Evolutionary conservation across 805 yeast genomes (phyloP), one percentile per base, ranked within the genome.

Genomic region (Candida ovalis): DNA sequence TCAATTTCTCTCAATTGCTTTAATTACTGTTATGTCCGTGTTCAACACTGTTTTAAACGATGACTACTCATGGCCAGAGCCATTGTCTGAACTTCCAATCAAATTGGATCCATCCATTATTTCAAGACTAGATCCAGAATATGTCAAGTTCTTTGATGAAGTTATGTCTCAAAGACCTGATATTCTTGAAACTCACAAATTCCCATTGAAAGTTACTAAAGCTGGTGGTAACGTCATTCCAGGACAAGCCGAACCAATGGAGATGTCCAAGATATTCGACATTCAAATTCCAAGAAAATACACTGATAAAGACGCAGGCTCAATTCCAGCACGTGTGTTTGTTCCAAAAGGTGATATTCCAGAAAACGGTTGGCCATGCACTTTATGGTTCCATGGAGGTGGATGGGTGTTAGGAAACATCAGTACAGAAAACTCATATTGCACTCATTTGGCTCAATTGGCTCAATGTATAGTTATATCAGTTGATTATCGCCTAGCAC

Each of bases 401-500:
- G 71, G 70, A 12, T 63, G 67, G 60, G 70, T 64, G 15, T 54
- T 66, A 23, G 70, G 70, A 15, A 60, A 58, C 23, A 57, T 65
- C 32, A 58, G 55, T 22, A 62, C 68, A 1, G 70, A 66, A 42
- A 72, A 74, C 59, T 65, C 73, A 2, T 70, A 61, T 55, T 73
- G 76, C 50, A 67, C 76, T 2, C 69, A 71, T 47, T 52, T 69
- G 37, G 73, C 75, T 22, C 66, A 67, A 33, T 46, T 54, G 21
- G 67, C 71, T 10, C 49, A 67, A 41, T 77, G 60, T 41, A 42
- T 55, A 18, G 59, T 74, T 13, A 61, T 77, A 10, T 62, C 71
- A 7, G 74, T 76, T n/a, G 79, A 76, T 56, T 77, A 77, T 59
- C 52, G 81, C 37, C 58, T 75, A 46, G 80, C 80, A 0, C 82